Evolutionary conservation across 371 early-diverging fungal species (phyloP), one percentile per base, ranked within the genome.

Genomic region (Basidiobolus meristosporus): DNA sequence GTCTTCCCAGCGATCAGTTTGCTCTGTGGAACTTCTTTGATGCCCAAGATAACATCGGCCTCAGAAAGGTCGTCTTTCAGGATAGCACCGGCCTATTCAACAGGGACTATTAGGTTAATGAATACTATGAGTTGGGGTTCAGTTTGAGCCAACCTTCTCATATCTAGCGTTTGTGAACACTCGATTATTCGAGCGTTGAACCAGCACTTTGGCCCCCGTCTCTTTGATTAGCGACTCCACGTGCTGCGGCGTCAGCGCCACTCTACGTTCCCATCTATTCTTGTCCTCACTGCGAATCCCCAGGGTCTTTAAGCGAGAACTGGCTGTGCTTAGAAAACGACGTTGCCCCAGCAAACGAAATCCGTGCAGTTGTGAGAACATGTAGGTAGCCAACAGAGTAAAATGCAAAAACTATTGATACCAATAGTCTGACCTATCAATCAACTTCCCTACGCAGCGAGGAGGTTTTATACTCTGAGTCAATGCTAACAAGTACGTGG

Each of bases 211-310:
- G 16, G 79, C 72, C 7, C 88, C 84, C 16, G 79, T 76, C 43
- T 90, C 82, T 22, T 75, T 58, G 38, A 84, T 75, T 41, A 96
- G 60, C 29, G 59, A 52, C 41, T 72, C 65, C 41, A 96, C 78
- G n/a, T 70, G 69, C 9, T 61, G 61, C 14, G 90, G 90, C 5
- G 77, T 76, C 44, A 89, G 61, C 16, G 95, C 80, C 14, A 80
- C 80, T 7, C 97, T 67, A 4, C 96, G 68, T 52, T 96, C 97
- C 97, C 97, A 96, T 23, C 79, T 63, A 62, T 85, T 89, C 62
- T 96, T 96, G 62, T 81, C 82, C 60, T 96, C 97, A 32, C 90
- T 64, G 11, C 96, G 77, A 41, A 96, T 74, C 16, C 86, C 97
- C 20, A 96, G 51, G 6, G 63, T 51, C 45, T 55, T 52, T 30